Evolutionary conservation across 2,329 filamentous ascomycete species (phyloP).

Genomic region (Alternaria novae-zelandiae): DNA sequence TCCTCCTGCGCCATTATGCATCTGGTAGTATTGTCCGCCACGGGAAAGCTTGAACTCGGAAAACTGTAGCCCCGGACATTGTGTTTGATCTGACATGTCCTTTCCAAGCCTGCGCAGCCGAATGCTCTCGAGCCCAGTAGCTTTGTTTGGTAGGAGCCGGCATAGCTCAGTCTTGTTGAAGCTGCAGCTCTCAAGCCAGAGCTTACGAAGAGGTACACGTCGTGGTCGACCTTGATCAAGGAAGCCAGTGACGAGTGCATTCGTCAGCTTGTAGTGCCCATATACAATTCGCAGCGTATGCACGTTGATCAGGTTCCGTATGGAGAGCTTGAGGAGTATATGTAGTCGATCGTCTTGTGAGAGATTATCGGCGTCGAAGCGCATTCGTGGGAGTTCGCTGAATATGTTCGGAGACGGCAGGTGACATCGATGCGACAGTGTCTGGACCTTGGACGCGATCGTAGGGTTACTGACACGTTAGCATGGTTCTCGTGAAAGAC

Average conservation of each 20-base stretch:
- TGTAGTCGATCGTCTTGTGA: slow-evolving; percentile 51
- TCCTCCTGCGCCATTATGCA: slow-evolving; percentile 43
- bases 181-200: slow-evolving; percentile 56
- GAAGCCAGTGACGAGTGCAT: slow-evolving; percentile 49
- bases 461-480: slow-evolving; percentile 44
- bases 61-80: slow-evolving; percentile 24
- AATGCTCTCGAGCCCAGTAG: slow-evolving; percentile 49
- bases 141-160: slow-evolving; percentile 26
- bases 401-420: slow-evolving; percentile 54
- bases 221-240: slow-evolving; percentile 42
- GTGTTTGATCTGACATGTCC: slow-evolving; percentile 14
- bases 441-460: slow-evolving; percentile 52
- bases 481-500: neutral
- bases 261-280: slow-evolving; percentile 52
- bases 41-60: slow-evolving; percentile 36
- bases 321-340: slow-evolving; percentile 47
- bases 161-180: slow-evolving; percentile 28
- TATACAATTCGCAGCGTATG: slow-evolving; percentile 54
- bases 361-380: slow-evolving; percentile 49
- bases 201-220: slow-evolving; percentile 42
- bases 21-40: slow-evolving; percentile 31
- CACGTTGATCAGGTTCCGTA: slow-evolving; percentile 51
- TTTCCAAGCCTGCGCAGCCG: slow-evolving; percentile 51
- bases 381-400: slow-evolving; percentile 49
- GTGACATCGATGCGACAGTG: slow-evolving; percentile 55